Evolutionary conservation across 805 yeast genomes (phyloP).

Genomic region (Candida ulmi): DNA sequence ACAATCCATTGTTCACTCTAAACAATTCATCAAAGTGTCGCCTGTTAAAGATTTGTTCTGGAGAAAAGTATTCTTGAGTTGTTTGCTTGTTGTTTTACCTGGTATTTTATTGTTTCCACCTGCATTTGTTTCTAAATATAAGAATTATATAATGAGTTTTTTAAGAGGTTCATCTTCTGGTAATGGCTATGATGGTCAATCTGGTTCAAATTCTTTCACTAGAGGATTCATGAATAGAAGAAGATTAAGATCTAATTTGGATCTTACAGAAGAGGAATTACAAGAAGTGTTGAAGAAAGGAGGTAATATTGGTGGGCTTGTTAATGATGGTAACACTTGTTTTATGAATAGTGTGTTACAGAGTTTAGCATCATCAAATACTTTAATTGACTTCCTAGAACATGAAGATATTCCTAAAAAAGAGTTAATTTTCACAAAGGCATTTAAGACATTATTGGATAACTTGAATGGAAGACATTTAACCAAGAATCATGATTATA

Average conservation of each 20-base stretch:
- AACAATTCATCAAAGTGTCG: neutral
- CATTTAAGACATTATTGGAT: slow-evolving; percentile 45
- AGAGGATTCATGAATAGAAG: slow-evolving; percentile 5
- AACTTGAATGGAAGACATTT: slow-evolving; percentile 55
- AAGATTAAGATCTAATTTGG: slow-evolving; percentile 1
- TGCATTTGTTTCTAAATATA: neutral
- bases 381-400: slow-evolving; percentile 51
- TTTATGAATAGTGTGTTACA: slow-evolving; percentile 91
- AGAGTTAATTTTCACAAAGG: slow-evolving; percentile 43
- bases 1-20: neutral
- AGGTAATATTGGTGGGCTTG: slow-evolving; percentile 78
- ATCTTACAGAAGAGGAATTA: slow-evolving; percentile 9
- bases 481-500: slow-evolving; percentile 48
- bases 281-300: slow-evolving; percentile 49
- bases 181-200: neutral
- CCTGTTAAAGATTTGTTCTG: neutral
- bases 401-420: slow-evolving; percentile 11
- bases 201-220: neutral
- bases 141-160: neutral
- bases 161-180: neutral
- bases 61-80: neutral
- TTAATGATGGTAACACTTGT: slow-evolving; percentile 90
- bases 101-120: neutral
- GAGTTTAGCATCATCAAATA: slow-evolving; percentile 67
- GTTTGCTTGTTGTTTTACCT: neutral